Base-by-base conservation (phyloP, 176 grass and related monocot species). In the Neostapfia colusana region DNA sequence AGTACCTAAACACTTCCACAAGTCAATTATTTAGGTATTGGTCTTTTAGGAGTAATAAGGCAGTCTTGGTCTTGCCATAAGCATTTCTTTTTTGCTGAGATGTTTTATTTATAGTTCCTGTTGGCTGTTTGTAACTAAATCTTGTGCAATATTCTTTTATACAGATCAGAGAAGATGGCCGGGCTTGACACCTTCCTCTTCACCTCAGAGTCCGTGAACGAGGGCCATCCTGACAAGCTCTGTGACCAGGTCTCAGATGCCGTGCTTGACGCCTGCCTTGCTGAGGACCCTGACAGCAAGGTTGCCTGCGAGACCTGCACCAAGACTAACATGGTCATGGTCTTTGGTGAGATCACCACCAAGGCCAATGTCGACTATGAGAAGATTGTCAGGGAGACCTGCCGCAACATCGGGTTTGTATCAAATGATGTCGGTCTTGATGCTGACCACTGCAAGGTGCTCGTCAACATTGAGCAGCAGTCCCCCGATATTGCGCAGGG, bases 251-350 rank as follows among this genome's bases (percentile, higher is more conserved):
- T 85, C 75, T 85, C 83, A 27, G 83, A 85, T 79, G 83, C 83
- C 0, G 83, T 85, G 20, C 83, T 85, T 58, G 83, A 85, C 4
- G 83, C 83, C 63, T 85, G 83, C 83, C 83, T 85, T 65, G 83
- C 83, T 3, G 75, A 85, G 75, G 83, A 85, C 60, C 83, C 83
- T 1, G 83, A 85, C 75, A 85, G 83, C 83, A 85, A 85, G 75
- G 83, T 85, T 57, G 83, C 83, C 58, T 85, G 83, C 24, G 83
- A 85, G 83, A 85, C 83, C 38, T 85, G 83, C 83, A 85, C 83
- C 60, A 85, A 85, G 76, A 85, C 83, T 38, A 79, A 85, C 83
- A 85, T 85, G 83, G 83, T 85, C 68, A 85, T 85, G 83, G 83
- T 85, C 60, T 85, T 85, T 74, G 83, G 83, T 21, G 83, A 85